Evolutionary conservation across 805 yeast species (phyloP).

Genomic region (Pichia paraexigua): DNA sequence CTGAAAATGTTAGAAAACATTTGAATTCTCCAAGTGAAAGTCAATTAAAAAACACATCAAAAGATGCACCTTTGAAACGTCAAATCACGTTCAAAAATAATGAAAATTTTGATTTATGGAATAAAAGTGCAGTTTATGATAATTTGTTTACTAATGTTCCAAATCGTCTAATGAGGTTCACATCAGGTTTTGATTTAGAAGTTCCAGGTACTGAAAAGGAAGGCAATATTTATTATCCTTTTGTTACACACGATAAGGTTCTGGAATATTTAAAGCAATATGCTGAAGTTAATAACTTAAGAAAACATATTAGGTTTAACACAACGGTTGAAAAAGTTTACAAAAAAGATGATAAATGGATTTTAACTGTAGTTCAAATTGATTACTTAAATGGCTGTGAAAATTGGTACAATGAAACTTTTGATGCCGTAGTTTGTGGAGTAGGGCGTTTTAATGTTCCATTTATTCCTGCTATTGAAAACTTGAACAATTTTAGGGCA

Average conservation of each 20-base stretch:
- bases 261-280: conserved; percentile 13
- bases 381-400: conserved; percentile 34
- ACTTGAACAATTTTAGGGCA: conserved; percentile 26
- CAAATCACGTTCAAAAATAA: conserved; percentile 20
- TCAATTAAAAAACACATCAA: background rate
- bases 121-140: conserved; percentile 24
- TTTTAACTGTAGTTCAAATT: conserved; percentile 23
- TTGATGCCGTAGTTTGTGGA: conserved; percentile 35
- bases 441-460: conserved; percentile 37
- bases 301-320: conserved; percentile 27
- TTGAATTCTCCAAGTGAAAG: conserved; percentile 1
- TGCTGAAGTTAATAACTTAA: conserved; percentile 21
- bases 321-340: conserved; percentile 27
- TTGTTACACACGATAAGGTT: conserved; percentile 16
- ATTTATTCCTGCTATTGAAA: conserved; percentile 29
- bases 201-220: conserved; percentile 2
- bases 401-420: conserved; percentile 33
- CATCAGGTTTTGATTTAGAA: conserved; percentile 25
- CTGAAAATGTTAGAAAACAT: conserved; percentile 11
- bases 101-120: conserved; percentile 1
- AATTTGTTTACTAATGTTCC: conserved; percentile 36
- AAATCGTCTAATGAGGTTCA: conserved; percentile 30
- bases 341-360: conserved; percentile 28
- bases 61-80: conserved; percentile 6
- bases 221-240: conserved; percentile 15